Percentiles rank a stretch among this genome's conserved stretches.
Conservation (phyloP, 106 monocot species). For the Allium fistulosum region DNA sequence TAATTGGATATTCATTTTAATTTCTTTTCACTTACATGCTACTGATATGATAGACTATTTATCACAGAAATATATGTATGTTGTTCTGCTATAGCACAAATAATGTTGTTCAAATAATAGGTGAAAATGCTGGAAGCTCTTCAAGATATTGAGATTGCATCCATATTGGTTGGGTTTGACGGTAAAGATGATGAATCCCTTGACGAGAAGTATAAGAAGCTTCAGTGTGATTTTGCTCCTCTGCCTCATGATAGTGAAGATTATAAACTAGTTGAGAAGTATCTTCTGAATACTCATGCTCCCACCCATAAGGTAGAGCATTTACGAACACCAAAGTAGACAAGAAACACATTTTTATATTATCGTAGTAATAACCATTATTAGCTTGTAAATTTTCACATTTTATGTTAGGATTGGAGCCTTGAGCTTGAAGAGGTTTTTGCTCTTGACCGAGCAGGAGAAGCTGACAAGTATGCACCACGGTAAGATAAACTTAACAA, state of each 20-base stretch:
- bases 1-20: too few relatives aligned
- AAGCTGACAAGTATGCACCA: slow-evolving; percentile 64
- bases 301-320: slow-evolving; percentile 82
- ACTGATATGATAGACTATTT: too few relatives aligned
- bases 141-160: slow-evolving; percentile 98
- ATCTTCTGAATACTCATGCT: slow-evolving; percentile 92
- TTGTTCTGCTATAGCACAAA: too few relatives aligned
- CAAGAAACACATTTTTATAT: background rate
- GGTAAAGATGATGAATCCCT: slow-evolving; percentile 66
- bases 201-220: slow-evolving; percentile 88
- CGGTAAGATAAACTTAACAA: slow-evolving; percentile 70
- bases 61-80: too few relatives aligned
- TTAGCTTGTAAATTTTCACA: background rate
- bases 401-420: slow-evolving; percentile 63
- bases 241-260: slow-evolving; percentile 83
- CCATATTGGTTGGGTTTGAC: slow-evolving; percentile 88
- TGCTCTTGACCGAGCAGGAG: slow-evolving; percentile 83
- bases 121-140: slow-evolving; percentile 97
- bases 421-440: slow-evolving; percentile 94
- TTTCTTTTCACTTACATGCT: too few relatives aligned
- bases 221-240: slow-evolving; percentile 64
- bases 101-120: slow-evolving; percentile 39
- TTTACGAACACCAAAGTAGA: background rate
- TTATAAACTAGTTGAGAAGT: slow-evolving; percentile 70
- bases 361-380: too few relatives aligned